Conservation (phyloP, 495 filamentous ascomycete genomes). For the Penicillium alfredii region DNA sequence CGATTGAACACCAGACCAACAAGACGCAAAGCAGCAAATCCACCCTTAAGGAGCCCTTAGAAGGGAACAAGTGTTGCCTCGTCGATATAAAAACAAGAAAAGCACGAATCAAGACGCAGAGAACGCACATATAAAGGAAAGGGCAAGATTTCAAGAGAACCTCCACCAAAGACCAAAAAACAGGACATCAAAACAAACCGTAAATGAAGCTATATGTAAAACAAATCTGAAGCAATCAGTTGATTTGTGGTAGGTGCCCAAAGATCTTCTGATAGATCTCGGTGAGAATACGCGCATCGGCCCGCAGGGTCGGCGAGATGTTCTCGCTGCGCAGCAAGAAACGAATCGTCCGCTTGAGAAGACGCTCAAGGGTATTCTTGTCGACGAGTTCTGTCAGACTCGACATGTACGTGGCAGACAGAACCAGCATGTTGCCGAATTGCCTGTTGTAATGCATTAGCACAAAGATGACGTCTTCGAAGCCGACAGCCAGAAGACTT, state of each 20-base stretch:
- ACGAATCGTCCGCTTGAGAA: slow-evolving; percentile 58
- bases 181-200: slow-evolving; percentile 12
- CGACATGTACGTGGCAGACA: slow-evolving; percentile 70
- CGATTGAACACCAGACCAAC: too few relatives aligned
- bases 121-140: slow-evolving; percentile 9
- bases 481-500: slow-evolving; percentile 45
- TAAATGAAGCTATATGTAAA: slow-evolving; percentile 16
- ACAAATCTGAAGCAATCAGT: slow-evolving; percentile 16
- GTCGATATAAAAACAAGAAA: too few relatives aligned
- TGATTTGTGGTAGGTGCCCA: slow-evolving; percentile 18
- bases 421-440: slow-evolving; percentile 92
- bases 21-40: too few relatives aligned
- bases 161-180: too few relatives aligned
- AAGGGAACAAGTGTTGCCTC: too few relatives aligned
- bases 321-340: slow-evolving; percentile 59
- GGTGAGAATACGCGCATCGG: slow-evolving; percentile 63
- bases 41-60: too few relatives aligned
- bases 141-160: too few relatives aligned
- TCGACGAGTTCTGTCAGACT: slow-evolving; percentile 48
- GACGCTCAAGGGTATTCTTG: slow-evolving; percentile 39
- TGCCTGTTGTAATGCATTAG: slow-evolving; percentile 50
- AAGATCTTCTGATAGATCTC: slow-evolving; percentile 53
- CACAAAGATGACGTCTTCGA: background rate
- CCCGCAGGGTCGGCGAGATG: slow-evolving; percentile 59
- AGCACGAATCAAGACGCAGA: too few relatives aligned